Evolutionary conservation across 116 monocot genomes (phyloP).

Genomic region (Iris pallida): DNA sequence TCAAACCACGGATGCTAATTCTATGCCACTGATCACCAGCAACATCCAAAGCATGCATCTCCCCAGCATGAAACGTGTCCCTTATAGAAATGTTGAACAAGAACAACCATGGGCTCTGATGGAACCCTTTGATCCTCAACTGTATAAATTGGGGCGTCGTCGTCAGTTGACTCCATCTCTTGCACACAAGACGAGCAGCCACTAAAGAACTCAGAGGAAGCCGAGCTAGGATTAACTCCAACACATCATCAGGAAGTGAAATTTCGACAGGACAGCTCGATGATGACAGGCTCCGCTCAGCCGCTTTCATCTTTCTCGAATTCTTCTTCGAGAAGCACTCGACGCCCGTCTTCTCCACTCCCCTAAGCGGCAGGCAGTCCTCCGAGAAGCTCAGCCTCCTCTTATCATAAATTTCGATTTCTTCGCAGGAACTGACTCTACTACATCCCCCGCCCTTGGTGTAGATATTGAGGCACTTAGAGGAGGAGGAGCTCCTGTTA

Average conservation of each 20-base stretch:
- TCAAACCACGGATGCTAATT: slow-evolving; percentile 32
- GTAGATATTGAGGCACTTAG: slow-evolving; percentile 33
- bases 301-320: slow-evolving; percentile 24
- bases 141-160: slow-evolving; percentile 46
- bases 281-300: not conserved
- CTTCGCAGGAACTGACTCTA: slow-evolving; percentile 54
- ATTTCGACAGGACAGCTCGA: not conserved
- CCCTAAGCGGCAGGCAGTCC: slow-evolving; percentile 17
- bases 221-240: slow-evolving; percentile 63
- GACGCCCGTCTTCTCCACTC: slow-evolving; percentile 9
- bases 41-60: slow-evolving; percentile 67
- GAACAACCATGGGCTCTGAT: slow-evolving; percentile 67
- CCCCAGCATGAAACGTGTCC: slow-evolving; percentile 22
- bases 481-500: slow-evolving; percentile 3
- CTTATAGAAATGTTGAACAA: slow-evolving; percentile 47
- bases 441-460: slow-evolving; percentile 52
- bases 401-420: slow-evolving; percentile 21
- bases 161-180: slow-evolving; percentile 63
- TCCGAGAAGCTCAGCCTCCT: slow-evolving; percentile 17
- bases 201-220: slow-evolving; percentile 51
- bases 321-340: slow-evolving; percentile 43
- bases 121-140: slow-evolving; percentile 26
- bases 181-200: slow-evolving; percentile 61
- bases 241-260: slow-evolving; percentile 67
- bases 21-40: slow-evolving; percentile 46